Conservation (phyloP, 2,329 filamentous ascomycete genomes). For the Colletotrichum lindemuthianum region DNA sequence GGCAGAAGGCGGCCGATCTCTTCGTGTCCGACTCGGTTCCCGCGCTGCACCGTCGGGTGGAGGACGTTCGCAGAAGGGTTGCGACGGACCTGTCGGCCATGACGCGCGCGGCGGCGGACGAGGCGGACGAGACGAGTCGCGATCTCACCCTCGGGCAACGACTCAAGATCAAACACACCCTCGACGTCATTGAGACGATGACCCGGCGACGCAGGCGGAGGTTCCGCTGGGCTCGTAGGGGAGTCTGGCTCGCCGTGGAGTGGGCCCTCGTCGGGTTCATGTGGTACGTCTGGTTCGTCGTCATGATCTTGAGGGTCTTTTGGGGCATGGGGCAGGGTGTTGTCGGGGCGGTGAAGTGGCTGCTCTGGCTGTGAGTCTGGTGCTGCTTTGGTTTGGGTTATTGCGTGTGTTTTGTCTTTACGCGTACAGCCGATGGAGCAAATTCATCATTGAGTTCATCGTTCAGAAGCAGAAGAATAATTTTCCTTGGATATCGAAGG, state of each 20-base stretch:
- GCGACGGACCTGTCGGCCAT: slow-evolving; percentile 65
- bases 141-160: slow-evolving; percentile 82
- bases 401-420: slow-evolving; percentile 19
- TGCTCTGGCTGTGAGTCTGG: slow-evolving; percentile 76
- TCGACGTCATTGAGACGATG: slow-evolving; percentile 82
- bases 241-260: slow-evolving; percentile 85
- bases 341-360: slow-evolving; percentile 75
- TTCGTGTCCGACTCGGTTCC: slow-evolving; percentile 69
- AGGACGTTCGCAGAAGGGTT: slow-evolving; percentile 57
- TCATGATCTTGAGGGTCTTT: slow-evolving; percentile 77
- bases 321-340: slow-evolving; percentile 70
- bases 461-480: neutral
- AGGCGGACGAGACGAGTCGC: slow-evolving; percentile 80
- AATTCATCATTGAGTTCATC: slow-evolving; percentile 3
- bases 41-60: slow-evolving; percentile 60
- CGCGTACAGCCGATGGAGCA: slow-evolving; percentile 26
- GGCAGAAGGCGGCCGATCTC: slow-evolving; percentile 67
- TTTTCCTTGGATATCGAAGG: slow-evolving; percentile 1
- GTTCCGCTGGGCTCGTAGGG: slow-evolving; percentile 78
- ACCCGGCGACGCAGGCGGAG: slow-evolving; percentile 73
- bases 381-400: neutral
- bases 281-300: slow-evolving; percentile 94
- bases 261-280: slow-evolving; percentile 89
- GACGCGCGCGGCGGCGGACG: slow-evolving; percentile 76
- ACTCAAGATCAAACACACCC: slow-evolving; percentile 81